A percentile compares a stretch with the other conserved stretches of the same genome.
Conservation (phyloP, 176 grass and related monocot species). For the Phoenix dactylifera region DNA sequence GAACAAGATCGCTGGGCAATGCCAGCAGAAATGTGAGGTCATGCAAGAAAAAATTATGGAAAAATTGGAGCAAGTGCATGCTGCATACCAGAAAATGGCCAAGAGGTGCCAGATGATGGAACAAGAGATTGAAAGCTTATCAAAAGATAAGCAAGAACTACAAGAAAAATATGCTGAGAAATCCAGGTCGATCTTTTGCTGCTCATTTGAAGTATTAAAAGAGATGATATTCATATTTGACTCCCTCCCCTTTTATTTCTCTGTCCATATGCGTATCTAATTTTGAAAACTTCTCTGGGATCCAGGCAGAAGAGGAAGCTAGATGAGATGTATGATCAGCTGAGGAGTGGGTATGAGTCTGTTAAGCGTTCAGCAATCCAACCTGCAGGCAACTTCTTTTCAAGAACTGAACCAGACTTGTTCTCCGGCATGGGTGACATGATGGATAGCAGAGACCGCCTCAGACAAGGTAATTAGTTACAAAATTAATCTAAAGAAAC, state of each 20-base stretch:
- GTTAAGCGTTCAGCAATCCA: constrained; percentile 60
- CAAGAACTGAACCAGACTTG: constrained; percentile 52
- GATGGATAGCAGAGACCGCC: constrained; percentile 26
- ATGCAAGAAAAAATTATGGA: constrained; percentile 85
- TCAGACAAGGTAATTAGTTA: constrained; percentile 43
- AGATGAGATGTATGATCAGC: constrained; percentile 85
- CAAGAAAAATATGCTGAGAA: constrained; percentile 95
- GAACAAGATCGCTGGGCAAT: constrained; percentile 69
- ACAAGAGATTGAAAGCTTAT: constrained; percentile 65
- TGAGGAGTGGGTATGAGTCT: constrained; percentile 70
- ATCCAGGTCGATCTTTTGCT: constrained; percentile 49
- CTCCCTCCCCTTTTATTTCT: too few species aligned
- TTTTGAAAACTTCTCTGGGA: background rate
- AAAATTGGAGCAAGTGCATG: constrained; percentile 75
- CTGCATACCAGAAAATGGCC: constrained; percentile 80
- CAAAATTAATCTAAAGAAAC: too few species aligned
- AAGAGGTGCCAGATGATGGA: constrained; percentile 85
- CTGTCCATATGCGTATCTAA: too few species aligned
- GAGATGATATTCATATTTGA: too few species aligned
- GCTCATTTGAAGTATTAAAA: background rate
- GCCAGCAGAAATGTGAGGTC: constrained; percentile 67
- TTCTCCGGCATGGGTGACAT: constrained; percentile 53
- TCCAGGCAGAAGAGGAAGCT: constrained; percentile 88
- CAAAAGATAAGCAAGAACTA: constrained; percentile 86
- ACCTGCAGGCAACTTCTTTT: constrained; percentile 54